These are phyloP conservation scores for Hemerocallis citrina DNA, from an alignment of 106 monocot genomes.

Conservation along the genomic window DNA sequence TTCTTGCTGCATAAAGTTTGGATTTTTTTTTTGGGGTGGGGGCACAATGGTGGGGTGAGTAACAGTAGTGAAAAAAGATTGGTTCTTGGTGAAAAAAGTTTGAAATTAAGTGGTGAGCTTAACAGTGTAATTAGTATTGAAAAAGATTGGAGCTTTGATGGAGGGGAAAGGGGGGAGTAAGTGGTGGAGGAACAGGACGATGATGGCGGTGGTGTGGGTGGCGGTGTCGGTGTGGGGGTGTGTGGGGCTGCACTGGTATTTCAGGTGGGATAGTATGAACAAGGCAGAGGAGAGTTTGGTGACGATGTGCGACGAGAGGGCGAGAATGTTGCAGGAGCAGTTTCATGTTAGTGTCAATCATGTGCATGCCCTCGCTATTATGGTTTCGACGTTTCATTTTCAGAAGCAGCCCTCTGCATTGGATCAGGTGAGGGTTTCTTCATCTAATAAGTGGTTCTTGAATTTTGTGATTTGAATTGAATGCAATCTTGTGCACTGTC, in stretches of 20 bases:
- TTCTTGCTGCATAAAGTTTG: too few relatives aligned
- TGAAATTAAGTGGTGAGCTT: too few relatives aligned
- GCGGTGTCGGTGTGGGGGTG: constrained; percentile 18
- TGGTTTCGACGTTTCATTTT: constrained; percentile 84
- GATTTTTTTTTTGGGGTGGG: too few relatives aligned
- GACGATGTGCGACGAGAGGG: constrained; percentile 92
- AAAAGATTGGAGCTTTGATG: too few relatives aligned
- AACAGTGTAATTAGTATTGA: too few relatives aligned
- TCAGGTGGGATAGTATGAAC: constrained; percentile 26
- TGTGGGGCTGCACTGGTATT: constrained; percentile 30
- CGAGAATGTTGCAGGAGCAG: constrained; percentile 93
- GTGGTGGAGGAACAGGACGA: constrained; percentile 29
- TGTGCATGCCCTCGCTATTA: constrained; percentile 85
- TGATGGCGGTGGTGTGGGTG: constrained; percentile 23
- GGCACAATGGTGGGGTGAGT: too few relatives aligned
- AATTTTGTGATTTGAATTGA: too few relatives aligned
- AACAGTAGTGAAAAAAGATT: too few relatives aligned
- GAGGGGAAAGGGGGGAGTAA: constrained; percentile 1
- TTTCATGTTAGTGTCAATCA: constrained; percentile 87
- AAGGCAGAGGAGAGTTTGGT: constrained; percentile 52
- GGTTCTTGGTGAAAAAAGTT: too few relatives aligned
- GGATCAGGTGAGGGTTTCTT: constrained; percentile 65
- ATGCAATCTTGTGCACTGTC: too few relatives aligned
- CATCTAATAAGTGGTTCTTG: too few relatives aligned
- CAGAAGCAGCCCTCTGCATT: constrained; percentile 69